Base-by-base conservation (phyloP, 2,329 filamentous ascomycete genomes). In the Arthrobotrys conoides region DNA sequence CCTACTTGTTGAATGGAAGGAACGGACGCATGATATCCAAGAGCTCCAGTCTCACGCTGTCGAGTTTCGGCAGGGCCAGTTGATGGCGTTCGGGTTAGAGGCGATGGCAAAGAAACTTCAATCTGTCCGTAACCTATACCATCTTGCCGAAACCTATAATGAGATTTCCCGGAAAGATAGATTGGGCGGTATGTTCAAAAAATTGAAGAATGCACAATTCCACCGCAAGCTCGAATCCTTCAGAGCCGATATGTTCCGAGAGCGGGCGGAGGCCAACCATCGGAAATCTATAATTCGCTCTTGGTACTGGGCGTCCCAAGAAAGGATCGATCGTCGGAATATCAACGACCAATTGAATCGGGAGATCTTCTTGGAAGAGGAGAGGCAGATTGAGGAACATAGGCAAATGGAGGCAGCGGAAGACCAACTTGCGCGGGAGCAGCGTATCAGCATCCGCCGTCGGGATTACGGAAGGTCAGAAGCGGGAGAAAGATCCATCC, bases 71-170 rank as follows among this genome's bases (percentile, higher is more conserved):
- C 61, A 57, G 20, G 22, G 38, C 27, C 67, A 71, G 14, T 64
- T 77, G 36, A 48, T 55, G 51, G 33, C 24, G n/a, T 46, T 20
- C 36, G 61, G 59, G 6, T 22, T 77, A 20, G 18, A 27, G 12
- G 67, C 67, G n/a, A 33, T 71, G 24, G 46, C 24, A 3, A 70
- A 48, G 36, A 77, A 71, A 30, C 67, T 77, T 55, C 67, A 68
- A 27, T 67, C 61, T 46, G 36, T 71, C 20, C 30, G 59, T 20
- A 48, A 77, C 49, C 53, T 77, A 18, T 77, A 71, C 51, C 73
- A 77, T 64, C 73, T 77, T 24, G 64, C 67, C 14, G 73, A 71
- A 68, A 77, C 73, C 51, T 77, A 77, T 64, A 66, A 71, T 51
- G 73, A 77, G 44, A 77, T 77, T 55, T 71, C 67, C 24, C 67